A percentile compares a stretch with the other conserved stretches of the same genome.
Conservation (phyloP, 2,329 filamentous ascomycete species). For the Fusarium vanettenii region DNA sequence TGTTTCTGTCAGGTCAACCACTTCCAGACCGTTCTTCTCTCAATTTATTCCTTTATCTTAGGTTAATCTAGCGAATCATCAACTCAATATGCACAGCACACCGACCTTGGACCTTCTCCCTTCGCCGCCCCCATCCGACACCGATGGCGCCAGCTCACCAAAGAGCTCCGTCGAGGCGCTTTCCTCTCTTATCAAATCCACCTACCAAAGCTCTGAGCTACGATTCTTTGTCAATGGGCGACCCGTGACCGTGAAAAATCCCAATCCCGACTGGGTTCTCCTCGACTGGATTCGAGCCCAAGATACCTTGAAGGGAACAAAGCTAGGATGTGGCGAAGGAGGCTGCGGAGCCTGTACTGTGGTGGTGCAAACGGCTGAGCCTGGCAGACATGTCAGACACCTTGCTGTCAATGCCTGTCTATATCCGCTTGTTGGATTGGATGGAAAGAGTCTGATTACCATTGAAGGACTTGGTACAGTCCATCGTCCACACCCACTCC, state of each 20-base stretch:
- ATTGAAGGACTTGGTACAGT: conserved; percentile 90
- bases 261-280: conserved; percentile 46
- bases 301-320: conserved; percentile 27
- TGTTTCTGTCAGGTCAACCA: background rate
- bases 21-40: too few species aligned
- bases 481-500: conserved; percentile 82
- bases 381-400: conserved; percentile 87
- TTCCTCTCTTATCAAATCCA: conserved; percentile 19
- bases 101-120: background rate
- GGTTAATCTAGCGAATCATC: background rate
- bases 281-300: conserved; percentile 43
- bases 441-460: conserved; percentile 94
- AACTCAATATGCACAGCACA: background rate
- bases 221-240: conserved; percentile 46
- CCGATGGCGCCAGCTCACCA: background rate
- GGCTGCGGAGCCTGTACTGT: conserved; percentile 93
- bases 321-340: conserved; percentile 77
- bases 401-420: conserved; percentile 92
- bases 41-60: background rate
- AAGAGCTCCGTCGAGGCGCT: background rate
- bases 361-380: conserved; percentile 87
- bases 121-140: background rate
- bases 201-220: conserved; percentile 49
- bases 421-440: conserved; percentile 87
- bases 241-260: conserved; percentile 35